These are phyloP conservation scores for Picea abies DNA, from an alignment of 83 land plant species.

Conservation along the genomic window DNA sequence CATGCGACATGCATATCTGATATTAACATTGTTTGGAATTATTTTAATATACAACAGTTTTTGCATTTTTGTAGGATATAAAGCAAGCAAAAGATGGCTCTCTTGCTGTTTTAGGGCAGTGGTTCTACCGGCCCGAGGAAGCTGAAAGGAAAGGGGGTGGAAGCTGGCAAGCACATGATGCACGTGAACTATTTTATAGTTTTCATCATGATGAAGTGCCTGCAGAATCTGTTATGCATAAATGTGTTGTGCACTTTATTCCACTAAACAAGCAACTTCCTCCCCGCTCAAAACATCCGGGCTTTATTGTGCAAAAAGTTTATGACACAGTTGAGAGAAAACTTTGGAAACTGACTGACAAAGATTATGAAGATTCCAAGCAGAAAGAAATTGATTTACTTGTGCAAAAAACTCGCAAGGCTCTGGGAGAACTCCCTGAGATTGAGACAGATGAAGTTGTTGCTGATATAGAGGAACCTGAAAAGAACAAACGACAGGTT, in stretches of 20 bases:
- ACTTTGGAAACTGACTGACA: conserved; percentile 94
- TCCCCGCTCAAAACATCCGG: conserved; percentile 76
- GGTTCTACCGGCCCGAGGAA: conserved; percentile 99
- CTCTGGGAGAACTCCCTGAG: conserved; percentile 84
- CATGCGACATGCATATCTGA: background rate
- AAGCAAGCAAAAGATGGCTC: conserved; percentile 72
- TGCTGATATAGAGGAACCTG: conserved; percentile 41
- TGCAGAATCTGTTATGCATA: conserved; percentile 98
- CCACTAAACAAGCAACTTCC: conserved; percentile 85
- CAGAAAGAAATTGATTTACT: conserved; percentile 91
- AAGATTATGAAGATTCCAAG: conserved; percentile 85
- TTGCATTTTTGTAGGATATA: conserved; percentile 61
- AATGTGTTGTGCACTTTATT: conserved; percentile 94
- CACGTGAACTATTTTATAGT: conserved; percentile 97
- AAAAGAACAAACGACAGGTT: conserved; percentile 37
- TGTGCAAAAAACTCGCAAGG: conserved; percentile 79
- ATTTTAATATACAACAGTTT: background rate
- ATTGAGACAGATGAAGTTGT: conserved; percentile 60
- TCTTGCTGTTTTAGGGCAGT: conserved; percentile 86
- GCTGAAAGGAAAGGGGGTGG: conserved; percentile 92
- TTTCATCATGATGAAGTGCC: conserved; percentile 94
- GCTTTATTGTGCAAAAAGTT: conserved; percentile 92
- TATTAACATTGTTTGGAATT: background rate
- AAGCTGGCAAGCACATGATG: conserved; percentile 73
- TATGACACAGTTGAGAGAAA: conserved; percentile 84